Percentiles rank a stretch among this genome's conserved stretches.
phyloP scores from a whole-genome alignment of 306 rosid species.

The Ormosia semicastrata region DNA sequence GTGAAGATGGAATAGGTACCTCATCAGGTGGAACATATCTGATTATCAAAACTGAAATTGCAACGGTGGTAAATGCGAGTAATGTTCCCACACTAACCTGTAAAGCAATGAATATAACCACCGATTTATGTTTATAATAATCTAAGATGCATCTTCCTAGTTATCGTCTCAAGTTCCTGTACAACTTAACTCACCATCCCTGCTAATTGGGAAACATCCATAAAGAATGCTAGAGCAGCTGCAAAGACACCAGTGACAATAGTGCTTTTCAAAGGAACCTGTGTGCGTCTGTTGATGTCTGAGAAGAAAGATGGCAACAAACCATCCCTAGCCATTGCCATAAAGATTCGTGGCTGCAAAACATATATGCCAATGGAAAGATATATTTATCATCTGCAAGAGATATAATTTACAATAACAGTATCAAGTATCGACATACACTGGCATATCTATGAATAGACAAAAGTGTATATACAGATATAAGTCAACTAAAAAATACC shows the following conservation, averaged over 20 bases:
- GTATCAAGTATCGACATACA: background rate
- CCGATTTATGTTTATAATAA: conserved; percentile 3
- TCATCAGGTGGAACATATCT: conserved; percentile 76
- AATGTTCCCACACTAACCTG: conserved; percentile 80
- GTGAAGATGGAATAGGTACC: conserved; percentile 52
- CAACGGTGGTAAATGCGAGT: conserved; percentile 67
- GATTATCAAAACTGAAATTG: conserved; percentile 71
- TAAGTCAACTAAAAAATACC: background rate
- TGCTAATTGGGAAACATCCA: conserved; percentile 78
- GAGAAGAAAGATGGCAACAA: conserved; percentile 56
- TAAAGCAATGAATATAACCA: background rate
- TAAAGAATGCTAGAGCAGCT: conserved; percentile 67
- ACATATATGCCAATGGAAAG: background rate
- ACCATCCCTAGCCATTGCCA: conserved; percentile 73
- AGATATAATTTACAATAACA: conserved; percentile 12
- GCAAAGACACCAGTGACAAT: conserved; percentile 52
- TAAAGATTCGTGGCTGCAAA: conserved; percentile 64
- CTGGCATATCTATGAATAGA: background rate
- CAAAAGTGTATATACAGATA: background rate
- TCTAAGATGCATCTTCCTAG: conserved; percentile 1
- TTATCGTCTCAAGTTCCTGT: background rate
- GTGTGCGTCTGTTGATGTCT: conserved; percentile 39
- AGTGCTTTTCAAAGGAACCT: conserved; percentile 52
- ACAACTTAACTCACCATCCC: conserved; percentile 65
- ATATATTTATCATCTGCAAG: conserved; percentile 18